A percentile compares a stretch with the other conserved stretches of the same genome.
phyloP scores from a whole-genome alignment of 148 eudicot genomes.

The Amaranthus cruentus region DNA sequence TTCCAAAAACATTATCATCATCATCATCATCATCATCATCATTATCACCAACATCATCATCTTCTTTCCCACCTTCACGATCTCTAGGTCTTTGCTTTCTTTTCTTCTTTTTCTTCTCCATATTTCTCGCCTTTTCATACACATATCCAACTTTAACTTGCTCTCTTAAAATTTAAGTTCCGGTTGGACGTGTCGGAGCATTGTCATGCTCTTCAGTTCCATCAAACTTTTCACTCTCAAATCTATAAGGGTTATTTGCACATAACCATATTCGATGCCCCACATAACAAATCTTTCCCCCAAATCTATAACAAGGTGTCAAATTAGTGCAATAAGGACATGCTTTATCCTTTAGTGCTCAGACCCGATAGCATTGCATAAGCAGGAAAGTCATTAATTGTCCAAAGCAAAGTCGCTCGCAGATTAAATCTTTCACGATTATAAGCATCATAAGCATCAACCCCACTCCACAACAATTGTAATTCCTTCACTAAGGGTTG shows the following conservation, averaged over 20 bases:
- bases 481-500: no score
- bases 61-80: no score
- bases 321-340: no score
- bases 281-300: no score
- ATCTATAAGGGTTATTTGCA: no score
- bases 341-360: no score
- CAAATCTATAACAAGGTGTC: no score
- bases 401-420: neutral
- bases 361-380: neutral
- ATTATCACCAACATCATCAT: neutral
- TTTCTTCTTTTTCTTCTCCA: constrained; percentile 3
- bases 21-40: neutral
- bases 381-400: constrained; percentile 22
- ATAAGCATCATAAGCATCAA: no score
- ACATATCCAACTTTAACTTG: neutral
- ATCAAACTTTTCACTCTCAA: constrained; percentile 3
- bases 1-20: neutral
- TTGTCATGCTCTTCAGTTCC: constrained; percentile 4
- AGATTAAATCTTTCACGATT: no score
- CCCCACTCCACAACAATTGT: no score
- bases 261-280: no score
- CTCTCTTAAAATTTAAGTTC: neutral
- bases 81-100: no score
- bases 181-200: neutral
- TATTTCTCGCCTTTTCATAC: neutral